Evolutionary conservation across 148 eudicot species (phyloP).

Genomic region (Spergularia marina): DNA sequence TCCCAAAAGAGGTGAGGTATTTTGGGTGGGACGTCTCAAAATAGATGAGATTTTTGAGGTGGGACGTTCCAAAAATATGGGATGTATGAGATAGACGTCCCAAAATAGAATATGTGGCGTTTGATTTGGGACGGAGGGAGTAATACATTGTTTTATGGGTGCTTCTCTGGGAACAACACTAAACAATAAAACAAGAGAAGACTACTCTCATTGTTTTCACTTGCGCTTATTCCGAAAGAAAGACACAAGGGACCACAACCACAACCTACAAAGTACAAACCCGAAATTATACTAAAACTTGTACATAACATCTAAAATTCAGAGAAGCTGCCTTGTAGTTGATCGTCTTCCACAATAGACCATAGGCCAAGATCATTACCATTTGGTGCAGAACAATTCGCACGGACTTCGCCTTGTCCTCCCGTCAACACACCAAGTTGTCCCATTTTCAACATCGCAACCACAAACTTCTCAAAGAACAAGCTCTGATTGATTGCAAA

Average conservation of each 20-base stretch:
- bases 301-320: not conserved
- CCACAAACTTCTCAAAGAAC: conserved; percentile 40
- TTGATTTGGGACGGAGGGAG: no score
- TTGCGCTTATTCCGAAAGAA: not conserved
- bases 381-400: conserved; percentile 36
- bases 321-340: conserved; percentile 16
- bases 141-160: no score
- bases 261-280: not conserved
- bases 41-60: no score
- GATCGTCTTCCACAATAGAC: conserved; percentile 32
- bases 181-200: no score
- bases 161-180: no score
- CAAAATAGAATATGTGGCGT: no score
- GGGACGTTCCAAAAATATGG: no score
- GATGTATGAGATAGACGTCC: no score
- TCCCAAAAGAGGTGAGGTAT: no score
- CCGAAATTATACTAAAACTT: not conserved
- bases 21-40: no score
- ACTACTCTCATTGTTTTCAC: no score
- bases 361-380: conserved; percentile 11
- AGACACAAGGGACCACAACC: not conserved
- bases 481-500: conserved; percentile 31
- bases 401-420: conserved; percentile 35
- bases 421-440: conserved; percentile 43
- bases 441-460: conserved; percentile 42